phyloP scores from a whole-genome alignment of 768 basidiomycete genomes.

The Tulasnella sp. region DNA sequence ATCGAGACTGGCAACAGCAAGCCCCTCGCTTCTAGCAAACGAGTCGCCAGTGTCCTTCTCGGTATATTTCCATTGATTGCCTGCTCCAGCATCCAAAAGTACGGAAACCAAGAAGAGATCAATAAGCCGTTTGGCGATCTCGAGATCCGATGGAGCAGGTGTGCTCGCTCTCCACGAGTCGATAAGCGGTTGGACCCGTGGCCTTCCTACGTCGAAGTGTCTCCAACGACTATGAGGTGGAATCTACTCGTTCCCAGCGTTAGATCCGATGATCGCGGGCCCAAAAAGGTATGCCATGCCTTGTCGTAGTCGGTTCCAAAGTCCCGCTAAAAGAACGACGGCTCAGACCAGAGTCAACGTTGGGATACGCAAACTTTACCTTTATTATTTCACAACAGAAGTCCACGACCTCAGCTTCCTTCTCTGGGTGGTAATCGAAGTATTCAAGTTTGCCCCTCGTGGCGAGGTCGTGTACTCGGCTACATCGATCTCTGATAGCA shows the following conservation, averaged over 20 bases:
- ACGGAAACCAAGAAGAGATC: conserved; percentile 88
- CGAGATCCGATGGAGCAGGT: conserved; percentile 28
- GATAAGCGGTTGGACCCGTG: conserved; percentile 52
- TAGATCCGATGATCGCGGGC: not conserved
- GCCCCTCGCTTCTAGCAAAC: conserved; percentile 62
- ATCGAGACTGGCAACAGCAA: conserved; percentile 79
- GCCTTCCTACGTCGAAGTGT: conserved; percentile 60
- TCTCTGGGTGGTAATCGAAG: conserved; percentile 74
- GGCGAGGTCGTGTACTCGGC: conserved; percentile 65
- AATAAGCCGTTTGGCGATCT: conserved; percentile 60
- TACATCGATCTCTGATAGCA: conserved; percentile 80
- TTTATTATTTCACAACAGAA: conserved; percentile 65
- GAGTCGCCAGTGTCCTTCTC: conserved; percentile 41
- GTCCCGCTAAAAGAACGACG: conserved; percentile 54
- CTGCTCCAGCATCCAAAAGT: conserved; percentile 88
- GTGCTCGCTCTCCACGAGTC: conserved; percentile 38
- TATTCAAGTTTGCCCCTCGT: conserved; percentile 62
- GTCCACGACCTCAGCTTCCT: conserved; percentile 51
- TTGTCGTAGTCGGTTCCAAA: conserved; percentile 55
- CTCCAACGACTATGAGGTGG: conserved; percentile 84
- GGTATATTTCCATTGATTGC: conserved; percentile 63
- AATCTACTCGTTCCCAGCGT: conserved; percentile 38
- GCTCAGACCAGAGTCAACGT: not conserved
- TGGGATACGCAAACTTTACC: not conserved
- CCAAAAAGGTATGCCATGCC: conserved; percentile 29